Conservation (phyloP, 164 flowering plant species). For the Santalum album region DNA sequence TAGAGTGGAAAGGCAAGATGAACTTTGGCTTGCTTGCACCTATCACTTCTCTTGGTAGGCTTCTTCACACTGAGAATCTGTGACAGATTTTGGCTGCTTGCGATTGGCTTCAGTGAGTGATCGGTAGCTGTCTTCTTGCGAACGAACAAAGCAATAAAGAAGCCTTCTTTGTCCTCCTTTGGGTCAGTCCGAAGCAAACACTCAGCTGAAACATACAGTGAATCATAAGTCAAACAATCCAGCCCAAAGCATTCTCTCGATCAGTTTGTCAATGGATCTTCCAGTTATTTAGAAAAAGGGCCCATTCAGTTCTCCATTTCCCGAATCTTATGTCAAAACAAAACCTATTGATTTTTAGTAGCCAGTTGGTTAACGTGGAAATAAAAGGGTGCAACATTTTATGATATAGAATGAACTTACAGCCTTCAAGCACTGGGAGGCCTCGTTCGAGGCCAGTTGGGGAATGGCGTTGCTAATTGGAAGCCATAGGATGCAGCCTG, state of each 20-base stretch:
- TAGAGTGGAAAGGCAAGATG: not conserved
- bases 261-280: no score
- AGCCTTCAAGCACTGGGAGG: slow-evolving; percentile 71
- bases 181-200: slow-evolving; percentile 61
- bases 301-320: no score
- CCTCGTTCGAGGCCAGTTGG: slow-evolving; percentile 89
- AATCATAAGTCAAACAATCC: not conserved
- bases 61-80: not conserved
- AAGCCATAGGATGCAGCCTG: slow-evolving; percentile 64
- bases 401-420: slow-evolving; percentile 56
- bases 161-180: slow-evolving; percentile 72
- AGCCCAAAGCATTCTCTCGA: no score
- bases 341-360: no score
- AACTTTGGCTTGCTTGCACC: not conserved
- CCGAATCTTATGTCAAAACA: no score
- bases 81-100: not conserved
- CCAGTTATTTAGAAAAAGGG: no score
- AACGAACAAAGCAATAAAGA: slow-evolving; percentile 77
- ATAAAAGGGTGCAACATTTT: no score
- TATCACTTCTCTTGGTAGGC: not conserved
- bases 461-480: slow-evolving; percentile 57
- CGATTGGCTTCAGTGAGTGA: slow-evolving; percentile 3
- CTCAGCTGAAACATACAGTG: slow-evolving; percentile 35
- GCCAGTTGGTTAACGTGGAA: no score
- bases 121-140: no score